phyloP scores from a whole-genome alignment of 2,329 filamentous ascomycete species.

The Fonsecaea nubica region DNA sequence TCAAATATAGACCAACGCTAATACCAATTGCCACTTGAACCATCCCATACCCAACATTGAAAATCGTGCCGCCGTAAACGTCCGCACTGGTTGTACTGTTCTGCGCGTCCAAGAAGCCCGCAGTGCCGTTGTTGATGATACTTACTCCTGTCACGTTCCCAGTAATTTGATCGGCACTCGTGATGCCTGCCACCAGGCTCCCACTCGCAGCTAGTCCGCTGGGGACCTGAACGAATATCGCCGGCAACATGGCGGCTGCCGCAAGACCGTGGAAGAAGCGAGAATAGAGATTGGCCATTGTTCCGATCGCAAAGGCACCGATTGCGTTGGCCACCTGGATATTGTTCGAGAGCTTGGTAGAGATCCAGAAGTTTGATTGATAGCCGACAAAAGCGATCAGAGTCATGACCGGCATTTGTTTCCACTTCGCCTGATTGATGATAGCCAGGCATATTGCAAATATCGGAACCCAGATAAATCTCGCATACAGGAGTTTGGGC shows the following conservation, averaged over 20 bases:
- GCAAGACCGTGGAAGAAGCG: slow-evolving; percentile 76
- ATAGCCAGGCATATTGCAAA: slow-evolving; percentile 78
- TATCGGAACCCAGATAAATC: slow-evolving; percentile 74
- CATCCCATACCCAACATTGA: slow-evolving; percentile 56
- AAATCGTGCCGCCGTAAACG: slow-evolving; percentile 46
- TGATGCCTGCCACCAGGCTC: slow-evolving; percentile 62
- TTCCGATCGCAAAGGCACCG: slow-evolving; percentile 76
- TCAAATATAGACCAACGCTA: slow-evolving; percentile 55
- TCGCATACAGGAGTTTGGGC: slow-evolving; percentile 49
- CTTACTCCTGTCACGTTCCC: slow-evolving; percentile 52
- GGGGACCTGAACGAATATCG: slow-evolving; percentile 76
- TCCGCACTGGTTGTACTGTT: slow-evolving; percentile 23
- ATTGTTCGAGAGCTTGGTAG: slow-evolving; percentile 70
- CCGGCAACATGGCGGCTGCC: slow-evolving; percentile 82
- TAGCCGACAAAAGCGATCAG: slow-evolving; percentile 76
- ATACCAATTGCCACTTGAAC: slow-evolving; percentile 57
- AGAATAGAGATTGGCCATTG: slow-evolving; percentile 79
- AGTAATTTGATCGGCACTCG: slow-evolving; percentile 51
- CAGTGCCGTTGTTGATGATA: slow-evolving; percentile 50
- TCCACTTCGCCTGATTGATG: slow-evolving; percentile 82
- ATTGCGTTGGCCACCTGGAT: slow-evolving; percentile 78
- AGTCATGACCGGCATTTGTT: slow-evolving; percentile 77
- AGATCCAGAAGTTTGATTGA: slow-evolving; percentile 75
- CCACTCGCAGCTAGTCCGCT: slow-evolving; percentile 65
- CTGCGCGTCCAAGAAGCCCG: slow-evolving; percentile 35